Base-by-base conservation (phyloP, 331 rosid species). In the Cucumis variabilis region DNA sequence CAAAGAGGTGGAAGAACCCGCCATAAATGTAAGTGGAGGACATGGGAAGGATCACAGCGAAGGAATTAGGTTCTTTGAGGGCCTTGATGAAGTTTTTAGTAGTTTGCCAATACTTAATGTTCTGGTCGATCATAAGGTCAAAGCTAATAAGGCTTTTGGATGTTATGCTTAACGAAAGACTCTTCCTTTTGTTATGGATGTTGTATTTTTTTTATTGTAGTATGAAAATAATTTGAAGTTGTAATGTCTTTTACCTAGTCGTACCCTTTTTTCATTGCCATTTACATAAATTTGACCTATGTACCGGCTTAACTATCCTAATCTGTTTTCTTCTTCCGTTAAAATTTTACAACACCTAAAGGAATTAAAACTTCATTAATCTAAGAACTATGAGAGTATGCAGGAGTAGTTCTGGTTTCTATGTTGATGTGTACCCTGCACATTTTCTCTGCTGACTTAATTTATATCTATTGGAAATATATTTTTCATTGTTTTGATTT, bases 31-130 rank as follows among this genome's bases (percentile, higher is more conserved):
- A 66, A 85, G 90, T 82, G 91, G 86, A 82, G 91, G 90, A 58
- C 87, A 87, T 33, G 93, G 92, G 65, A 98, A 92, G 91, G 99
- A 95, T 86, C 93, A 94, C 82, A 97, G 93, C 53, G 98, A 95
- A 89, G 98, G 98, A 63, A 94, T 88, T 89, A 91, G 89, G 20
- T 95, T 95, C 91, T 97, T 97, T 84, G 99, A 97, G 87, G 99
- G 99, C 78, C 98, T 97, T 83, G 99, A 97, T 83, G 99, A 97
- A 91, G 95, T 95, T 90, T 91, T 97, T 30, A 95, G 88, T 85
- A 95, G 98, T 90, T 94, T 97, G 74, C 99, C 99, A 10, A 92
- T 97, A 85, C 98, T 97, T 55, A 95, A 95, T 92, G 99, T 86
- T 74, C 98, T 93, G 82, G 94, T 89, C 9, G 98, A 95, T 87